These are phyloP conservation scores for Luffa aegyptiaca DNA, from an alignment of 306 rosid genomes.

Conservation along the genomic window DNA sequence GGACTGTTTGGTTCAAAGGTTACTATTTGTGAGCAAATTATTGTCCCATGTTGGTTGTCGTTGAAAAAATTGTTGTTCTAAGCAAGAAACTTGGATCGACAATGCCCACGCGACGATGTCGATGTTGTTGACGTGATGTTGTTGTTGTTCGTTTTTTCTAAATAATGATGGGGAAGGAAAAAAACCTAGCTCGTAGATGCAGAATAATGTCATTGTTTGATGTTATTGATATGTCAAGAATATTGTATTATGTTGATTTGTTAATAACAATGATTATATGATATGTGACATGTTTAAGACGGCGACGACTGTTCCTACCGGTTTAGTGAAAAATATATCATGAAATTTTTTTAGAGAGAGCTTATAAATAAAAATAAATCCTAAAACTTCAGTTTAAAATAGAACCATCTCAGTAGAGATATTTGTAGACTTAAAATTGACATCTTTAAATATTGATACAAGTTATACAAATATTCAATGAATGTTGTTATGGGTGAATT, in stretches of 20 bases:
- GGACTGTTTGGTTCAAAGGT: slow-evolving; percentile 1
- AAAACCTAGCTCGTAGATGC: not conserved
- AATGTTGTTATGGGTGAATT: no score
- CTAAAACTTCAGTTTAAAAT: no score
- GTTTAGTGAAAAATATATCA: not conserved
- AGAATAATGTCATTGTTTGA: not conserved
- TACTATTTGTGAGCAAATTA: not conserved
- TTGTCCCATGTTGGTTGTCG: not conserved
- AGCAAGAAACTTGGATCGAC: not conserved
- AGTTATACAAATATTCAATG: no score
- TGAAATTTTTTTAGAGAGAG: not conserved
- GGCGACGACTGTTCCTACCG: no score
- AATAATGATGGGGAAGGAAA: not conserved
- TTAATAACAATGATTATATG: not conserved
- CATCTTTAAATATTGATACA: not conserved
- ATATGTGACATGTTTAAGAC: not conserved
- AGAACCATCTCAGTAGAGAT: no score
- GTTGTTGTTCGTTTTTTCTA: not conserved
- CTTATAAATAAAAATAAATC: not conserved
- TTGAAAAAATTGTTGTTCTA: not conserved
- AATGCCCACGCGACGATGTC: not conserved
- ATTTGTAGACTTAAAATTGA: no score
- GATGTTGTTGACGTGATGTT: not conserved
- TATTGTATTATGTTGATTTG: not conserved
- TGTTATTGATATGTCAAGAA: not conserved